Percentiles rank a stretch among this genome's conserved stretches.
Conservation (phyloP, 352 stramenopile genomes). For the Phytophthora tubulina region DNA sequence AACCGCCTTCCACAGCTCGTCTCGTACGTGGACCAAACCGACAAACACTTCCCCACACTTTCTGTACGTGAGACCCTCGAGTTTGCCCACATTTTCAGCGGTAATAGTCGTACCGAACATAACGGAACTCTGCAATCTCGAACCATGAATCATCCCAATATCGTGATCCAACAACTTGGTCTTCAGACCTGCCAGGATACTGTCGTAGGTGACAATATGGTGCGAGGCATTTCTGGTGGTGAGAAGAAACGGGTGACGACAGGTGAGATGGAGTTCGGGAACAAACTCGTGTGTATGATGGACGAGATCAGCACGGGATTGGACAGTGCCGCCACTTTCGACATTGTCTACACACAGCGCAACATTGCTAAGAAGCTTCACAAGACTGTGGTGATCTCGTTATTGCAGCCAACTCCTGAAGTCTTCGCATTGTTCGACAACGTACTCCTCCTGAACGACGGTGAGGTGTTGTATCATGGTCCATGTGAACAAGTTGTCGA, state of each 20-base stretch:
- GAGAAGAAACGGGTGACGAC: constrained; percentile 76
- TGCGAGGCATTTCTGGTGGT: constrained; percentile 67
- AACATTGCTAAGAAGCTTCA: constrained; percentile 27
- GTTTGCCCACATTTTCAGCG: constrained; percentile 88
- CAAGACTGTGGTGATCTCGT: constrained; percentile 66
- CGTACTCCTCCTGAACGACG: constrained; percentile 66
- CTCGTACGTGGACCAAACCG: constrained; percentile 54
- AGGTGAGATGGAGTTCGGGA: constrained; percentile 84
- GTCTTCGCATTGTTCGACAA: constrained; percentile 88
- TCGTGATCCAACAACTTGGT: constrained; percentile 40
- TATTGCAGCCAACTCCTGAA: constrained; percentile 91
- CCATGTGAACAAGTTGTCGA: constrained; percentile 21
- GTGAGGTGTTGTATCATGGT: constrained; percentile 31
- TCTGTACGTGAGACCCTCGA: constrained; percentile 79
- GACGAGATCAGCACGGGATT: constrained; percentile 95
- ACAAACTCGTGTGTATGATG: constrained; percentile 35
- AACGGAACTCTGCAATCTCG: constrained; percentile 5
- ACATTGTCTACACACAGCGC: constrained; percentile 44
- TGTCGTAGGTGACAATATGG: constrained; percentile 48
- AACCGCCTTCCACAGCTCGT: constrained; percentile 35
- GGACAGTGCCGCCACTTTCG: constrained; percentile 67
- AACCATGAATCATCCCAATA: constrained; percentile 28
- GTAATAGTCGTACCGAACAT: constrained; percentile 1
- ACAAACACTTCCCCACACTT: constrained; percentile 56
- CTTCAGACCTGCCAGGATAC: constrained; percentile 43